Conservation (phyloP, 176 grass and related monocot species). For the Avena atlantica region DNA sequence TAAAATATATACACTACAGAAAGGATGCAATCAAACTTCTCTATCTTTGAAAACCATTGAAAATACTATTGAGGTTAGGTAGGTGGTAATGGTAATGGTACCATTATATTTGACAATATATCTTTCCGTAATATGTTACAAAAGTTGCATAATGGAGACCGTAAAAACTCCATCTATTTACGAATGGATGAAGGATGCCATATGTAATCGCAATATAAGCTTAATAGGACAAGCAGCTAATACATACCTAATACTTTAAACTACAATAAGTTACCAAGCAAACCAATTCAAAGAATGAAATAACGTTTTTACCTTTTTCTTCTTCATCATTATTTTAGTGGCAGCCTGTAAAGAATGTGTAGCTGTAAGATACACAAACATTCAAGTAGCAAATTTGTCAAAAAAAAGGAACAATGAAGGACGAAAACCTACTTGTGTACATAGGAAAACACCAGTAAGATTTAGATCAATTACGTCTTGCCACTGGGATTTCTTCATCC, state of each 20-base stretch:
- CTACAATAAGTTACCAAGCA: neutral
- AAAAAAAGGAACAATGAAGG: neutral
- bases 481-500: slow-evolving; percentile 99
- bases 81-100: neutral
- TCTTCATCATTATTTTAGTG: slow-evolving; percentile 98
- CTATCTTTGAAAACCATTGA: neutral
- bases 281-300: slow-evolving; percentile 24
- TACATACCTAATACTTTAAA: neutral
- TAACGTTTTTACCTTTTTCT: slow-evolving; percentile 69
- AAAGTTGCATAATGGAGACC: neutral
- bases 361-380: slow-evolving; percentile 37
- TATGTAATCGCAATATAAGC: neutral
- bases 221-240: neutral
- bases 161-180: slow-evolving; percentile 1
- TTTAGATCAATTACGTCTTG: slow-evolving; percentile 98
- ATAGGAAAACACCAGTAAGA: slow-evolving; percentile 95
- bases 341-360: slow-evolving; percentile 74
- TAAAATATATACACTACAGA: slow-evolving; percentile 11
- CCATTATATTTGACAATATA: neutral
- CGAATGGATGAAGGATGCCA: neutral
- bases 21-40: slow-evolving; percentile 14
- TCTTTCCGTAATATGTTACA: neutral
- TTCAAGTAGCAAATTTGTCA: slow-evolving; percentile 8
- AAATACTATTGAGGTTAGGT: neutral
- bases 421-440: slow-evolving; percentile 72